Percentiles rank a stretch among this genome's conserved stretches.
Conservation (phyloP, 768 basidiomycete genomes). For the Saitozyma sp. region DNA sequence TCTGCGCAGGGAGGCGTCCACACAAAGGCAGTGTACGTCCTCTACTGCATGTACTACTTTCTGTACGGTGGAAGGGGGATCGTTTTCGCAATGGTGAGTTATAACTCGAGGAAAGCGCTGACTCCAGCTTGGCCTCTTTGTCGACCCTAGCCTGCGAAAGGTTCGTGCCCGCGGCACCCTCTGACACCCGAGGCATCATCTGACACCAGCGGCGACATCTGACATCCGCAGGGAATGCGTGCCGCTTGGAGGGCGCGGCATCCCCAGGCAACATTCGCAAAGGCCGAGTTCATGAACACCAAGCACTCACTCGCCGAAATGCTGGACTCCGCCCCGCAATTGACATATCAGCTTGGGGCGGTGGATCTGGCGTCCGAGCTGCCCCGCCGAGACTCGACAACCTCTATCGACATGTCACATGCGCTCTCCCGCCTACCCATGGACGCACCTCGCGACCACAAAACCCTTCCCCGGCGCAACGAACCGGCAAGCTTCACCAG, state of each 20-base stretch:
- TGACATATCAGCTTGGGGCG: too few relatives aligned
- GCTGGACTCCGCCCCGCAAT: background rate
- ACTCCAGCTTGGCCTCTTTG: slow-evolving; percentile 21
- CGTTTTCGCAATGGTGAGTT: slow-evolving; percentile 22
- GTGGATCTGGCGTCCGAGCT: too few relatives aligned
- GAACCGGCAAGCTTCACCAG: slow-evolving; percentile 6
- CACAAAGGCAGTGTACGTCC: slow-evolving; percentile 7
- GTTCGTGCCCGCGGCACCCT: too few relatives aligned
- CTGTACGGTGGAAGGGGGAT: slow-evolving; percentile 34
- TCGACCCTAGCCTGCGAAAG: slow-evolving; percentile 27
- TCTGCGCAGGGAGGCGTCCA: slow-evolving; percentile 17
- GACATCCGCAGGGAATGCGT: background rate
- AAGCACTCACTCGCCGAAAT: slow-evolving; percentile 10
- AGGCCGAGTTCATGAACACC: background rate
- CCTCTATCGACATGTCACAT: too few relatives aligned
- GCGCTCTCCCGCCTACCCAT: too few relatives aligned
- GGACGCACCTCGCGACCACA: background rate
- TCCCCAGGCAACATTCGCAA: background rate
- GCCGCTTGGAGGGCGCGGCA: slow-evolving; percentile 6
- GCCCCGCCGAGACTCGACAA: too few relatives aligned
- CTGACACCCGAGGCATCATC: too few relatives aligned
- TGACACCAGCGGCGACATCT: too few relatives aligned
- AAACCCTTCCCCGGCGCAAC: background rate
- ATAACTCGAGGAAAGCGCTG: background rate
- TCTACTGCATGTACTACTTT: slow-evolving; percentile 29